A percentile compares a stretch with the other conserved stretches of the same genome.
These are phyloP conservation scores for Magnaporthales sp. DNA, from an alignment of 2,329 filamentous ascomycete genomes.

Conservation along the genomic window DNA sequence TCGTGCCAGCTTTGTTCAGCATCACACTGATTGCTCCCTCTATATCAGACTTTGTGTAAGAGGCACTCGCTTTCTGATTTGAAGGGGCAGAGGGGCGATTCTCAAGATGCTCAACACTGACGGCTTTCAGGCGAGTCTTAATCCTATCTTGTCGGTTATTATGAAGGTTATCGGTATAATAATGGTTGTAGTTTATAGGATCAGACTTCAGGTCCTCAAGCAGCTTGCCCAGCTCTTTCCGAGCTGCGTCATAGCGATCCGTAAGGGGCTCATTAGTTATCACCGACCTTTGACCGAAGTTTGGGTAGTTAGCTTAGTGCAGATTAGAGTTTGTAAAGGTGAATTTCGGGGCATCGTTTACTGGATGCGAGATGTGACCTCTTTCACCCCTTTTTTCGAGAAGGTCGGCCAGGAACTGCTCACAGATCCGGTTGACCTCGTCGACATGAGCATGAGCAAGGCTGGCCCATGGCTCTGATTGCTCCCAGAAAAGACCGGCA, in stretches of 20 bases:
- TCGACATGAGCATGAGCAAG: not conserved
- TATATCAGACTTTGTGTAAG: not conserved
- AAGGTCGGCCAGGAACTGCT: not conserved
- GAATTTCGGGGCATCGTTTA: not conserved
- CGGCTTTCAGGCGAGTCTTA: too few relatives aligned
- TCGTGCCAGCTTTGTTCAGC: not conserved
- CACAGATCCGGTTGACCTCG: not conserved
- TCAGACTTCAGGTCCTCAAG: not conserved
- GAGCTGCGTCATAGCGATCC: not conserved
- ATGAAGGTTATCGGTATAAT: not conserved
- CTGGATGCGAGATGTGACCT: not conserved
- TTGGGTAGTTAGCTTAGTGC: too few relatives aligned
- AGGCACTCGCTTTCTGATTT: too few relatives aligned
- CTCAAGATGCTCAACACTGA: too few relatives aligned
- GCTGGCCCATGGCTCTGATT: conserved; percentile 20
- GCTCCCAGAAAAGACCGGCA: conserved; percentile 21
- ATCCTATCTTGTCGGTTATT: not conserved
- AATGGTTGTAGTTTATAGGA: not conserved
- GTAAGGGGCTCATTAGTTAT: not conserved
- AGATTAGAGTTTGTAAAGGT: too few relatives aligned
- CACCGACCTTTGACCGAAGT: too few relatives aligned
- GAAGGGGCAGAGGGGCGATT: too few relatives aligned
- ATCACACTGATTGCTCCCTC: not conserved
- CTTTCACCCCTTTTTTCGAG: not conserved
- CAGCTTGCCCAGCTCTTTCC: not conserved